These are phyloP conservation scores for Mycena metata DNA, from an alignment of 768 basidiomycete species.

Conservation along the genomic window DNA sequence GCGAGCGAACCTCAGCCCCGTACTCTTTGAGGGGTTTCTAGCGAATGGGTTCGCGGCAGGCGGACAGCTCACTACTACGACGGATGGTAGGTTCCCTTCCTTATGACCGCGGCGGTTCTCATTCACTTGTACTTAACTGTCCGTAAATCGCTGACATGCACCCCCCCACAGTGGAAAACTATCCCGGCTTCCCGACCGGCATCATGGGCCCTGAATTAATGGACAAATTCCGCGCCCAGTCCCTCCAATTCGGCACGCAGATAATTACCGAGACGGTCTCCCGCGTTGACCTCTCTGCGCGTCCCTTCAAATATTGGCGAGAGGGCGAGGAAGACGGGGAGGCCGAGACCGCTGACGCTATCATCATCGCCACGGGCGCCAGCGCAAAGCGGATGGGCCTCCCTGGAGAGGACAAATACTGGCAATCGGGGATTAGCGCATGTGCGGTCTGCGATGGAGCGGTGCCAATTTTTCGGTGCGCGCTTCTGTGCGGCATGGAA, in stretches of 20 bases:
- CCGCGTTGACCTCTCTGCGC: conserved; percentile 90
- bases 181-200: conserved; percentile 95
- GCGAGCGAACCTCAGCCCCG: conserved; percentile 92
- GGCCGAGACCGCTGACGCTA: conserved; percentile 92
- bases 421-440: conserved; percentile 98
- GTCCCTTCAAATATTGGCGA: conserved; percentile 98
- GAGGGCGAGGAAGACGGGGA: conserved; percentile 86
- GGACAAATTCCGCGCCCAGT: conserved; percentile 99
- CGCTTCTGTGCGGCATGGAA: too few relatives aligned
- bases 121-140: too few relatives aligned
- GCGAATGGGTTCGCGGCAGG: conserved; percentile 99
- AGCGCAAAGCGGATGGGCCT: conserved; percentile 93
- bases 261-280: conserved; percentile 99
- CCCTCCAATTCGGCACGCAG: conserved; percentile 90
- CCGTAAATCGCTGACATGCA: neutral
- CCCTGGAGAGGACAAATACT: conserved; percentile 94
- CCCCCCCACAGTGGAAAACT: conserved; percentile 82
- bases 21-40: conserved; percentile 98
- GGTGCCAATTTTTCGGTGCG: conserved; percentile 94
- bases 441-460: conserved; percentile 99
- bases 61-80: conserved; percentile 97
- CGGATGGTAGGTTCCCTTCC: conserved; percentile 73
- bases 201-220: conserved; percentile 97
- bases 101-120: too few relatives aligned
- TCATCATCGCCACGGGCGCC: conserved; percentile 98